phyloP scores from a whole-genome alignment of 805 yeast genomes.

The Yamadazyma akitaensis region DNA sequence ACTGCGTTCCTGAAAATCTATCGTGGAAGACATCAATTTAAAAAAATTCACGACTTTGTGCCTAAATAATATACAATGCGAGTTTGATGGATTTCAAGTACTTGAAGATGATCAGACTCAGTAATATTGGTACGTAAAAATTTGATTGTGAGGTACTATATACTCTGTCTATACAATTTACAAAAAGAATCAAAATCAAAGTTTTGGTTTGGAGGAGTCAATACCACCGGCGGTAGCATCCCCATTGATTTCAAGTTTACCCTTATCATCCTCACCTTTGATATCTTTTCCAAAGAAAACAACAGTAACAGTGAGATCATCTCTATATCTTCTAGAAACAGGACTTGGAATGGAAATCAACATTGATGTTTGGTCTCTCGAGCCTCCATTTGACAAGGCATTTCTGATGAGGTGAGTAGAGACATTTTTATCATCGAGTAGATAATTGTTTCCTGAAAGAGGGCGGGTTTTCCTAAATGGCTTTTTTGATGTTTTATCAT shows the following conservation, averaged over 20 bases:
- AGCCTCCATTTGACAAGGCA: constrained; percentile 84
- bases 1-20: background rate
- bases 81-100: background rate
- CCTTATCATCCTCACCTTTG: constrained; percentile 39
- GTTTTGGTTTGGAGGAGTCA: constrained; percentile 44
- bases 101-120: no score
- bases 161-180: background rate
- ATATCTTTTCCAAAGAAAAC: constrained; percentile 77
- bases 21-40: background rate
- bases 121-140: background rate
- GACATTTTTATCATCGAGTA: constrained; percentile 81
- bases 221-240: constrained; percentile 60
- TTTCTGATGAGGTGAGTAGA: constrained; percentile 92
- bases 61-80: background rate
- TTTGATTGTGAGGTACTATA: background rate
- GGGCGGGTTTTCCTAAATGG: constrained; percentile 60
- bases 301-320: constrained; percentile 93
- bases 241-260: constrained; percentile 52
- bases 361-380: constrained; percentile 83
- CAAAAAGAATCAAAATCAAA: constrained; percentile 20
- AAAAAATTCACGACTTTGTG: background rate
- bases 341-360: constrained; percentile 90
- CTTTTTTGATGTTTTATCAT: constrained; percentile 60
- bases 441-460: constrained; percentile 34
- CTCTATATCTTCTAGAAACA: constrained; percentile 85